phyloP scores from a whole-genome alignment of 2,329 filamentous ascomycete genomes.

The Aspergillus aculeatus region DNA sequence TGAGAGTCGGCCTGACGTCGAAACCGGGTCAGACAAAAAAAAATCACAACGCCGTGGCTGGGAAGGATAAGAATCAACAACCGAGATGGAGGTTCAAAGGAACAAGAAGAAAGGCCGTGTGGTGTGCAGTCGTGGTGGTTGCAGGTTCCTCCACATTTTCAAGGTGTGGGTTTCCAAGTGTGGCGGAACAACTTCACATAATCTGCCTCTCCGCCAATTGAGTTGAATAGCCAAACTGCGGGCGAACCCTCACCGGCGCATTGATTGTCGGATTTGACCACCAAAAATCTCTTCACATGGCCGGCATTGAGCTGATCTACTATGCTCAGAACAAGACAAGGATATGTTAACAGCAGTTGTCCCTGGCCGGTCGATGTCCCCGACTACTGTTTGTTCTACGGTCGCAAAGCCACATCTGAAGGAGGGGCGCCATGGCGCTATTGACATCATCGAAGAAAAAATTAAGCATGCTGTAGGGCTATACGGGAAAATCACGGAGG shows the following conservation, averaged over 20 bases:
- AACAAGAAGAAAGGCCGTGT: not conserved
- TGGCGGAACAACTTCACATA: constrained; percentile 26
- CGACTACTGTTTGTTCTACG: not conserved
- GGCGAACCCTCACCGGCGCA: constrained; percentile 6
- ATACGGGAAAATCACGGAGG: not conserved
- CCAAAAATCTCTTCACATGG: not conserved
- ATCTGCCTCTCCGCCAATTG: constrained; percentile 17
- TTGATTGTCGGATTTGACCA: not conserved
- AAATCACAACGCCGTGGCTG: constrained; percentile 3
- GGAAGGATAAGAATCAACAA: not conserved
- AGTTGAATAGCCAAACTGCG: constrained; percentile 17
- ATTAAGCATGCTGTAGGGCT: not conserved
- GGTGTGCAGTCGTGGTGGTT: constrained; percentile 4
- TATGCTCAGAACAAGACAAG: not conserved
- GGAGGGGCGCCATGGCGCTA: not conserved
- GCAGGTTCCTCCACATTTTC: constrained; percentile 34
- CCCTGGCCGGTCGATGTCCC: not conserved
- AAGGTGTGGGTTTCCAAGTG: constrained; percentile 26
- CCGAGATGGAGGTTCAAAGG: not conserved
- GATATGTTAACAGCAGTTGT: not conserved
- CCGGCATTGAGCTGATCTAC: not conserved
- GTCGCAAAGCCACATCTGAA: not conserved
- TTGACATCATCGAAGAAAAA: not conserved
- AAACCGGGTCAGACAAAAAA: not conserved
- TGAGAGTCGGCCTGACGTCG: constrained; percentile 5